A percentile compares a stretch with the other conserved stretches of the same genome.
Conservation (phyloP, 768 basidiomycete species). For the Russula vinacea region DNA sequence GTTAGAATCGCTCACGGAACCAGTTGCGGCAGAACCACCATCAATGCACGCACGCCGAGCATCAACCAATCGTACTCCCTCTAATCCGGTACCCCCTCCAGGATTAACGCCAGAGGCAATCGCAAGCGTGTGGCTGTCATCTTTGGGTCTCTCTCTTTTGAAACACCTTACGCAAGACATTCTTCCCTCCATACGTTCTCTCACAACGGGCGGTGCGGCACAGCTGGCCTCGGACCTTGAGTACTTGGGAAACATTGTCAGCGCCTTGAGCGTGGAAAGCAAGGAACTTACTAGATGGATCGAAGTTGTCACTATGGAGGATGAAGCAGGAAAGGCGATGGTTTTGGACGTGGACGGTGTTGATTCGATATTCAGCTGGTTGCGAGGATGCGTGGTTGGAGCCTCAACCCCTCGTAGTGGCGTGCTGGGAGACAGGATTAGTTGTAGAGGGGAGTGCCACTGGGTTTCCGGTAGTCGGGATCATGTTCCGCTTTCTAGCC, state of each 20-base stretch:
- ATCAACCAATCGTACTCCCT: slow-evolving; percentile 29
- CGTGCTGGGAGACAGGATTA: not conserved
- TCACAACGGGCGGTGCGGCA: slow-evolving; percentile 66
- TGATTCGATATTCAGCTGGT: slow-evolving; percentile 18
- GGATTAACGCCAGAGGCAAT: slow-evolving; percentile 70
- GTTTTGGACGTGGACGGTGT: slow-evolving; percentile 10
- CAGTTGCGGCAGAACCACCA: slow-evolving; percentile 30
- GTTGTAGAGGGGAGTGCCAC: not conserved
- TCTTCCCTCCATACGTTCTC: slow-evolving; percentile 64
- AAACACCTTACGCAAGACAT: slow-evolving; percentile 65
- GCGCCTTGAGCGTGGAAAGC: slow-evolving; percentile 85
- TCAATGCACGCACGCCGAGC: slow-evolving; percentile 38
- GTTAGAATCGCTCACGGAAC: slow-evolving; percentile 48
- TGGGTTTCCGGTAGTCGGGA: not conserved
- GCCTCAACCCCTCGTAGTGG: not conserved
- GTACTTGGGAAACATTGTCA: slow-evolving; percentile 86
- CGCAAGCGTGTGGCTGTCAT: slow-evolving; percentile 87
- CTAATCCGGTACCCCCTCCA: slow-evolving; percentile 14
- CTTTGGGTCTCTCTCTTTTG: slow-evolving; percentile 79
- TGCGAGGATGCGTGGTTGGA: slow-evolving; percentile 25
- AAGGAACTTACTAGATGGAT: slow-evolving; percentile 80
- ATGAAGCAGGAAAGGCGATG: slow-evolving; percentile 33
- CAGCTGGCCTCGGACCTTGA: slow-evolving; percentile 86
- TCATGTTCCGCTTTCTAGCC: not conserved
- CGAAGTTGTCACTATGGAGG: slow-evolving; percentile 60